Evolutionary conservation across 495 filamentous ascomycete species (phyloP).

Genomic region (Hyaloscypha finlandica): DNA sequence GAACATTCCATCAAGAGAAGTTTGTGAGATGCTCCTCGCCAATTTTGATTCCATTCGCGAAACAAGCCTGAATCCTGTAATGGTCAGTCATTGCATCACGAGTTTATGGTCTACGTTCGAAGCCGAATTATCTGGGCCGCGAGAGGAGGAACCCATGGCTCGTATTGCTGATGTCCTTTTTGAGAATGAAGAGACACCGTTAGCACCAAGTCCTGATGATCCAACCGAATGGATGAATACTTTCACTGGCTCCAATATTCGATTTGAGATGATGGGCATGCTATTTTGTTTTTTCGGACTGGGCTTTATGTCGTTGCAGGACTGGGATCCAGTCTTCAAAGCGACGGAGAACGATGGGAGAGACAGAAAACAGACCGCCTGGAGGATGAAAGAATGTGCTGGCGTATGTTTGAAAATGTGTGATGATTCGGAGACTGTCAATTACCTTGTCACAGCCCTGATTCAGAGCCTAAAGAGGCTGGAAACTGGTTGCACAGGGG

Average conservation of each 20-base stretch:
- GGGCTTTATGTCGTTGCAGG: constrained; percentile 15
- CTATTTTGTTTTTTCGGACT: constrained; percentile 29
- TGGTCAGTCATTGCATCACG: constrained; percentile 25
- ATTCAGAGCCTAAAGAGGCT: constrained; percentile 18
- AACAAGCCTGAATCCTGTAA: constrained; percentile 2
- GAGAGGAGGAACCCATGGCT: constrained; percentile 14
- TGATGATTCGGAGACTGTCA: constrained; percentile 25
- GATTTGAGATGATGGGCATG: constrained; percentile 32
- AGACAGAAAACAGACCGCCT: constrained; percentile 20
- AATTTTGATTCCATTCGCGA: constrained; percentile 6
- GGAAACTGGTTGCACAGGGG: constrained; percentile 21
- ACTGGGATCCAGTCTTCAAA: constrained; percentile 26
- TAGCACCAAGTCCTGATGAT: constrained; percentile 28
- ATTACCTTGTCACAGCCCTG: constrained; percentile 22
- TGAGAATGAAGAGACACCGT: constrained; percentile 66
- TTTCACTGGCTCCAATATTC: constrained; percentile 30
- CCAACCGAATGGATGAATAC: constrained; percentile 31
- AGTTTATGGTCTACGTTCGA: constrained; percentile 26
- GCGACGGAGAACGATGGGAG: constrained; percentile 18
- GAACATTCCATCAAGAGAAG: constrained; percentile 29
- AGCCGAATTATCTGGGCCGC: constrained; percentile 21
- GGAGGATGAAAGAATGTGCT: constrained; percentile 30
- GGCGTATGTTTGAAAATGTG: constrained; percentile 30
- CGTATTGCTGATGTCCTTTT: constrained; percentile 69
- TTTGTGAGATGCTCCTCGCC: constrained; percentile 21